phyloP scores from a whole-genome alignment of 495 filamentous ascomycete genomes.

The Extremus antarcticus region DNA sequence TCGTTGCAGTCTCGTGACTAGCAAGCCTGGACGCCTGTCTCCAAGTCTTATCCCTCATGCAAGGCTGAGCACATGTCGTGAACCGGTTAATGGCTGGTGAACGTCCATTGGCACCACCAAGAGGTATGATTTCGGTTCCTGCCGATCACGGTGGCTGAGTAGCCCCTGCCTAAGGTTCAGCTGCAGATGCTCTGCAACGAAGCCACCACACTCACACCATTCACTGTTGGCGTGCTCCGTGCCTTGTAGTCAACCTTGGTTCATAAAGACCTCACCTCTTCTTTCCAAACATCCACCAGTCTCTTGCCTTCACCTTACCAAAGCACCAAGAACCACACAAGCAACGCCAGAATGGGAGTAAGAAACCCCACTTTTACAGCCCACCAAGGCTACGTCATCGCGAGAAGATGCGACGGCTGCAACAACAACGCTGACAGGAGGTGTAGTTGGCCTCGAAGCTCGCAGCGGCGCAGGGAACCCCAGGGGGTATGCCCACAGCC shows the following conservation, averaged over 20 bases:
- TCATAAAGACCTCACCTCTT: too few species aligned
- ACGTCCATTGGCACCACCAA: background rate
- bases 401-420: background rate
- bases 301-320: background rate
- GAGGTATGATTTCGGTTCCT: background rate
- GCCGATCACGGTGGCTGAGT: background rate
- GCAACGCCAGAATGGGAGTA: background rate
- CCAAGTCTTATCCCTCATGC: too few species aligned
- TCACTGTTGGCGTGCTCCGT: background rate
- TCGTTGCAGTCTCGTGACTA: too few species aligned
- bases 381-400: background rate
- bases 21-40: too few species aligned
- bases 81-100: background rate
- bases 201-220: background rate
- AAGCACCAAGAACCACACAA: background rate
- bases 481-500: conserved; percentile 6
- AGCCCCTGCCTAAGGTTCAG: background rate
- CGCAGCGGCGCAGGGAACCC: conserved; percentile 20
- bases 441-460: conserved; percentile 22
- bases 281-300: background rate
- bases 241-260: too few species aligned
- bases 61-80: background rate
- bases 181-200: background rate
- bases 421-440: conserved; percentile 10
- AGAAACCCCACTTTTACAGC: background rate